A percentile compares a stretch with the other conserved stretches of the same genome.
phyloP scores from a whole-genome alignment of 768 basidiomycete species.

The Pleurotus djamor region DNA sequence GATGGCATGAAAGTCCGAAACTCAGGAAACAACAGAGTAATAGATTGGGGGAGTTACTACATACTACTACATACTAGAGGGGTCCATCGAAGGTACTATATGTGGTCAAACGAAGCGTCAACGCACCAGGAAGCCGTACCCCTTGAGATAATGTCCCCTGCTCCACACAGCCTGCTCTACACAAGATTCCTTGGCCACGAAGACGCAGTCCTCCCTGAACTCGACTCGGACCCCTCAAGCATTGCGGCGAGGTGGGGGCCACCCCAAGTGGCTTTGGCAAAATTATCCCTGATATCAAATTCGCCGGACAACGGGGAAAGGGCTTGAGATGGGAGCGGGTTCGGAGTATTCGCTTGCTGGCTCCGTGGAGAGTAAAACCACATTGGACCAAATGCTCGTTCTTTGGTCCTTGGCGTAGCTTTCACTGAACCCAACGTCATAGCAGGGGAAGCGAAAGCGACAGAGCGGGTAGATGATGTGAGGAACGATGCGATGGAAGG shows the following conservation, averaged over 20 bases:
- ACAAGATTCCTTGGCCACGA: neutral
- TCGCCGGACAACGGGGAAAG: neutral
- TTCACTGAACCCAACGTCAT: neutral
- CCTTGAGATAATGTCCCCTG: no score
- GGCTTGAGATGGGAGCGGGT: neutral
- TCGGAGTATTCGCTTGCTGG: neutral
- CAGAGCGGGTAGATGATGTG: neutral
- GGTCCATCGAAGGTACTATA: no score
- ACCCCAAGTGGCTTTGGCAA: neutral
- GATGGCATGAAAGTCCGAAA: no score
- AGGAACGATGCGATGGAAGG: neutral
- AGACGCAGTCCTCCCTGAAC: neutral
- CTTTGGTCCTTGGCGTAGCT: neutral
- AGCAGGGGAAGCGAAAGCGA: constrained; percentile 1
- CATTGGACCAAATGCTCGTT: neutral
- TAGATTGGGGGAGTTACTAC: no score
- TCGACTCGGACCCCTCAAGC: neutral
- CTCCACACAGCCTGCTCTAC: neutral
- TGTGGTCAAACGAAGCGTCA: no score
- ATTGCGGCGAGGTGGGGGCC: neutral
- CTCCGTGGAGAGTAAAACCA: neutral
- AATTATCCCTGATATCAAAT: neutral
- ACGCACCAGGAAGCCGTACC: no score
- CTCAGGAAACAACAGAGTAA: no score
- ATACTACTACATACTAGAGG: no score